Evolutionary conservation across 441 rosid genomes (phyloP).

Genomic region (Bocquillonia castaneifolia): DNA sequence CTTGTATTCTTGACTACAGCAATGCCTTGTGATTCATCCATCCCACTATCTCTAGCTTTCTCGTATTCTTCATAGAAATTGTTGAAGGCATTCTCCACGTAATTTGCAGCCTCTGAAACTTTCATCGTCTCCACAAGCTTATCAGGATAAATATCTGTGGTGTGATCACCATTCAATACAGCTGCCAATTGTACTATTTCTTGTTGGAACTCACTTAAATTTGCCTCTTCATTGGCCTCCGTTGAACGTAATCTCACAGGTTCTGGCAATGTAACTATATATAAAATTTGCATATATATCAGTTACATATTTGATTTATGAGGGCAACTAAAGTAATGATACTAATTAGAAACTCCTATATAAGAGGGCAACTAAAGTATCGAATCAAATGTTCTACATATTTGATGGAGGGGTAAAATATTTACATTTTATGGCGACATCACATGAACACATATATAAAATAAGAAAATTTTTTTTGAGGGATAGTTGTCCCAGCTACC

Average conservation of each 20-base stretch:
- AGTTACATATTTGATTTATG: too few species aligned
- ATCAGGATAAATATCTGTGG: conserved; percentile 45
- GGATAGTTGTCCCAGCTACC: too few species aligned
- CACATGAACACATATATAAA: too few species aligned
- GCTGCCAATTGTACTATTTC: conserved; percentile 74
- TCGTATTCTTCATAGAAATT: conserved; percentile 45
- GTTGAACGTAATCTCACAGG: conserved; percentile 41
- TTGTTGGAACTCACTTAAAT: conserved; percentile 71
- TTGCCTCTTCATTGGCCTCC: conserved; percentile 42
- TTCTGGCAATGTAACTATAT: conserved; percentile 49
- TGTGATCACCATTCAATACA: conserved; percentile 57
- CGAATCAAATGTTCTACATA: too few species aligned
- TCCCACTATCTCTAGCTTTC: conserved; percentile 42
- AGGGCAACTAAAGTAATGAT: too few species aligned
- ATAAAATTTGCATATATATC: background rate
- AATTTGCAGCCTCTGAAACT: conserved; percentile 44
- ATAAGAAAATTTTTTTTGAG: too few species aligned
- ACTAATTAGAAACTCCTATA: too few species aligned
- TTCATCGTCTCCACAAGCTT: conserved; percentile 58
- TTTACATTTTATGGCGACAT: too few species aligned
- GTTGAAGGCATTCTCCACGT: conserved; percentile 49
- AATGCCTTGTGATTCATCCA: conserved; percentile 35
- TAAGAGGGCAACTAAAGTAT: too few species aligned
- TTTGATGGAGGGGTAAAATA: too few species aligned
- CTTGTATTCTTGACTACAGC: conserved; percentile 45